Conservation (phyloP, 768 basidiomycete species). For the Tylopilus rubrobrunneus region DNA sequence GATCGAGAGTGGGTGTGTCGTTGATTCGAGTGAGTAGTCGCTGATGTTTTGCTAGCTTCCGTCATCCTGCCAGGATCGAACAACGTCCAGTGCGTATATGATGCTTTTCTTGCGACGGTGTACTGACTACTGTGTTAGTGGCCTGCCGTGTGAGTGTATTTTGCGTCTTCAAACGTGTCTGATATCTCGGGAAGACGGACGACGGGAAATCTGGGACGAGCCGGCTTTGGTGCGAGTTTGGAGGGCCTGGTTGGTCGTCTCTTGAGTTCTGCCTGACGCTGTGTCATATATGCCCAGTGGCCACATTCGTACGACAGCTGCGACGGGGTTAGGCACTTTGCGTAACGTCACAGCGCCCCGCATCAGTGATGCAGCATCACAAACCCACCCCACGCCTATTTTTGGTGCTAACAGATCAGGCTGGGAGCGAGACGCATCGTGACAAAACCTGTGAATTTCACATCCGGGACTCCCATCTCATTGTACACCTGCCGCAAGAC, state of each 20-base stretch:
- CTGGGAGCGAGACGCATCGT: too few species aligned
- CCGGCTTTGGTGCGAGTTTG: slow-evolving; percentile 52
- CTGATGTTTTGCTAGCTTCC: slow-evolving; percentile 25
- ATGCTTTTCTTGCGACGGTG: background rate
- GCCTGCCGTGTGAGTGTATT: slow-evolving; percentile 42
- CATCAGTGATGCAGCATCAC: too few species aligned
- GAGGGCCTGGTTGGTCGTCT: slow-evolving; percentile 55
- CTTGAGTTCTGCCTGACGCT: too few species aligned
- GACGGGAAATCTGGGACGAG: slow-evolving; percentile 50
- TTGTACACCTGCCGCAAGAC: too few species aligned
- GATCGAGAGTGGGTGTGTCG: slow-evolving; percentile 41
- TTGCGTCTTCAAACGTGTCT: background rate
- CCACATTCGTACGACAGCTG: too few species aligned
- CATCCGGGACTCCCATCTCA: too few species aligned
- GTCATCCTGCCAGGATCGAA: slow-evolving; percentile 42
- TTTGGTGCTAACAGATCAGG: too few species aligned
- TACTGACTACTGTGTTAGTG: slow-evolving; percentile 24
- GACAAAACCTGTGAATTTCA: too few species aligned
- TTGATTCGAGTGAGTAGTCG: background rate
- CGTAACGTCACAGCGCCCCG: too few species aligned
- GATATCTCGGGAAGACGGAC: slow-evolving; percentile 38
- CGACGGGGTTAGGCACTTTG: too few species aligned
- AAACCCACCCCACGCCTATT: too few species aligned
- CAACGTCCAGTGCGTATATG: slow-evolving; percentile 30
- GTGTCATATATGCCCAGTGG: too few species aligned